Evolutionary conservation across 2,329 filamentous ascomycete genomes (phyloP).

Genomic region (Sarocladium strictum): DNA sequence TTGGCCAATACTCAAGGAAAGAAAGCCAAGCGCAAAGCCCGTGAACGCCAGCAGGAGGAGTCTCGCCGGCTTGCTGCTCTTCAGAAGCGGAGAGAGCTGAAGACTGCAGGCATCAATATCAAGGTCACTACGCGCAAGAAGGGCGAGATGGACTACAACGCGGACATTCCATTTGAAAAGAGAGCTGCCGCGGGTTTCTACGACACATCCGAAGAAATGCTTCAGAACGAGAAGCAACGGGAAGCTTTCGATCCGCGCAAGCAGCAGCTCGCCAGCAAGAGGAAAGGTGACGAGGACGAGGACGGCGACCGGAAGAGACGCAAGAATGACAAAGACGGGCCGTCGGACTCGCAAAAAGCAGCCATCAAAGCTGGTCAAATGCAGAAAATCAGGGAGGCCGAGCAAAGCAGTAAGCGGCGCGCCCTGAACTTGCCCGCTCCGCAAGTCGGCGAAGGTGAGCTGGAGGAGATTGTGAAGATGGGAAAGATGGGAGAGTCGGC

Average conservation of each 20-base stretch:
- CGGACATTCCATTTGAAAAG: constrained; percentile 96
- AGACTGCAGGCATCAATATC: constrained; percentile 97
- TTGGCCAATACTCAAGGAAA: constrained; percentile 97
- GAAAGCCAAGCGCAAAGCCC: constrained; percentile 95
- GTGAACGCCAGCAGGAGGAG: constrained; percentile 92
- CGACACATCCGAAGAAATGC: constrained; percentile 80
- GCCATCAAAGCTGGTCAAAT: constrained; percentile 90
- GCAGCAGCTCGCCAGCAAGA: constrained; percentile 83
- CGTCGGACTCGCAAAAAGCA: constrained; percentile 75
- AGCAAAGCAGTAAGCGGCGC: constrained; percentile 90
- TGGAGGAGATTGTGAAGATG: constrained; percentile 99
- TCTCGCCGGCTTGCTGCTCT: constrained; percentile 82
- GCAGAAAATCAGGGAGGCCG: constrained; percentile 91
- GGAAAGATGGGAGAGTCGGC: constrained; percentile 88
- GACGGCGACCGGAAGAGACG: constrained; percentile 75
- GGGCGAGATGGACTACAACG: constrained; percentile 99
- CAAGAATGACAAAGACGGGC: constrained; percentile 79
- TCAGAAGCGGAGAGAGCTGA: constrained; percentile 93
- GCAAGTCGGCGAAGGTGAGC: constrained; percentile 85
- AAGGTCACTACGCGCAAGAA: constrained; percentile 88
- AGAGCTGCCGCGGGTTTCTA: constrained; percentile 84
- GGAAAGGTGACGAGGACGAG: constrained; percentile 89
- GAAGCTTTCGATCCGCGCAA: constrained; percentile 88
- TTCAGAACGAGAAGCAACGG: constrained; percentile 75
- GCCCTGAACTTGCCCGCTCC: constrained; percentile 78